Percentiles rank a stretch among this genome's conserved stretches.
Conservation (phyloP, 345 rosid genomes). For the Carallia brachiata region DNA sequence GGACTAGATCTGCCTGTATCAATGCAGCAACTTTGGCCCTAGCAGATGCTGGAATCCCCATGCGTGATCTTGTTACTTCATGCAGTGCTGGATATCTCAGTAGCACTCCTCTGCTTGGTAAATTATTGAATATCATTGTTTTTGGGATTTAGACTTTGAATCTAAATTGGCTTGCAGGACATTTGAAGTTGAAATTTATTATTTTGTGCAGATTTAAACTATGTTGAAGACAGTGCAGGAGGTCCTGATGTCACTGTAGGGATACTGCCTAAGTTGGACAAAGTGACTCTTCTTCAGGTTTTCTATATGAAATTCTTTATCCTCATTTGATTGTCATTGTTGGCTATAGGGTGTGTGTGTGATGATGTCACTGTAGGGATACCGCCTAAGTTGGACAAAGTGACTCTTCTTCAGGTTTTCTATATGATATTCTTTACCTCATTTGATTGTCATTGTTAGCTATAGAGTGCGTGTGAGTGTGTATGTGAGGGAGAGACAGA, state of each 20-base stretch:
- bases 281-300: slow-evolving; percentile 98
- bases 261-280: slow-evolving; percentile 77
- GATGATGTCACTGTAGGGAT: slow-evolving; percentile 80
- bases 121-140: slow-evolving; percentile 2
- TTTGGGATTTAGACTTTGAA: background rate
- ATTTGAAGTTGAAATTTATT: background rate
- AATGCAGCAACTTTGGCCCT: slow-evolving; percentile 97
- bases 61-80: slow-evolving; percentile 87
- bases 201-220: slow-evolving; percentile 61
- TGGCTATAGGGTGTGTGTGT: background rate
- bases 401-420: slow-evolving; percentile 89
- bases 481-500: too few relatives aligned
- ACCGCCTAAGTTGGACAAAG: slow-evolving; percentile 85
- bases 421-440: slow-evolving; percentile 4
- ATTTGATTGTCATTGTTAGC: background rate
- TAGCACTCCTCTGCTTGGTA: slow-evolving; percentile 82
- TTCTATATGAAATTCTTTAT: slow-evolving; percentile 5
- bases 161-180: background rate
- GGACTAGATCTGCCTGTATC: slow-evolving; percentile 94
- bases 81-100: slow-evolving; percentile 96
- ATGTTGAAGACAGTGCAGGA: slow-evolving; percentile 93
- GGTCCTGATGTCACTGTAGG: slow-evolving; percentile 96
- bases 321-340: background rate
- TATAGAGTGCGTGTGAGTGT: too few relatives aligned
- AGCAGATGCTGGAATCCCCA: slow-evolving; percentile 98